phyloP scores from a whole-genome alignment of 345 rosid genomes.

The Litchi chinensis region DNA sequence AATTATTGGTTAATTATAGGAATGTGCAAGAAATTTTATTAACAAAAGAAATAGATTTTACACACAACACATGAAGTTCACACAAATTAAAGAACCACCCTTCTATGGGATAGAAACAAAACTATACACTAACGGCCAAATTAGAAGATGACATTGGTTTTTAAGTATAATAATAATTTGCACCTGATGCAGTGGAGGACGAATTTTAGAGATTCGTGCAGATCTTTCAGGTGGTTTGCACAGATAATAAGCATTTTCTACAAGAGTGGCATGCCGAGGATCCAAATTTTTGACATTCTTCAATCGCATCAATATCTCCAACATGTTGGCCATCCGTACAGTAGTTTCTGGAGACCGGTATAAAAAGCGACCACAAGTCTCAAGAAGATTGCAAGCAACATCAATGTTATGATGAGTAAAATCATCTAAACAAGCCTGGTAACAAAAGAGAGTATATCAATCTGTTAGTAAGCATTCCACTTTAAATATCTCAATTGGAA shows the following conservation, averaged over 20 bases:
- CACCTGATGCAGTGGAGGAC: constrained; percentile 96
- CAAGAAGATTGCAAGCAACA: constrained; percentile 96
- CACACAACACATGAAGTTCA: not conserved
- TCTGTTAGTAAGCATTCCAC: constrained; percentile 18
- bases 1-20: not conserved
- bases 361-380: constrained; percentile 98
- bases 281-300: constrained; percentile 98
- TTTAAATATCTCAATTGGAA: constrained; percentile 7
- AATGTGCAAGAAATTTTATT: not conserved
- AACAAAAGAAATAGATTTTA: not conserved
- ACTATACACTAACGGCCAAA: not conserved
- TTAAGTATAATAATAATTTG: not conserved
- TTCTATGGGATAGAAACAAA: not conserved
- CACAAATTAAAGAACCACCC: not conserved
- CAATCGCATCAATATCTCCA: constrained; percentile 99
- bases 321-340: constrained; percentile 91
- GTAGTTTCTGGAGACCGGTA: constrained; percentile 97
- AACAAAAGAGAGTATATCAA: constrained; percentile 11
- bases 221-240: constrained; percentile 99
- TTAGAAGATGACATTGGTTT: not conserved
- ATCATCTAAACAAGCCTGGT: constrained; percentile 96
- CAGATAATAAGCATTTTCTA: constrained; percentile 97
- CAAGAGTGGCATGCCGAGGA: constrained; percentile 96
- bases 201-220: constrained; percentile 83
- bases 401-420: constrained; percentile 99